These are phyloP conservation scores for Yamadazyma blattariae DNA, from an alignment of 1,139 yeast genomes.

Conservation along the genomic window DNA sequence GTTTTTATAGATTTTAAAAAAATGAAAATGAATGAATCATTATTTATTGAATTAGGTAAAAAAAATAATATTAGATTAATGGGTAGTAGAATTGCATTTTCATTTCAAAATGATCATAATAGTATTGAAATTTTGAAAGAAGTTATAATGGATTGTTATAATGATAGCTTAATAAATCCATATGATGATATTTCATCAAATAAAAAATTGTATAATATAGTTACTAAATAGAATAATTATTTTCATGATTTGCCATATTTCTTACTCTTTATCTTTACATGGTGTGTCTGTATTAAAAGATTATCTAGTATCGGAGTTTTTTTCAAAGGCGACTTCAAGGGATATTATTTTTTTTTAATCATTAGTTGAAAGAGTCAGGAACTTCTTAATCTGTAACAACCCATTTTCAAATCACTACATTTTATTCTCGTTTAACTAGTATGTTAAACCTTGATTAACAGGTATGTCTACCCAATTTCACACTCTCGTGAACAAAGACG, in stretches of 20 bases:
- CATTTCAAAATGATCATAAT: slow-evolving; percentile 35
- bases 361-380: too few species aligned
- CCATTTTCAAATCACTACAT: too few species aligned
- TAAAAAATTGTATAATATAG: slow-evolving; percentile 22
- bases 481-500: too few species aligned
- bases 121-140: slow-evolving; percentile 29
- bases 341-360: too few species aligned
- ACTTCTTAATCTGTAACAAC: too few species aligned
- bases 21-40: slow-evolving; percentile 29
- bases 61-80: slow-evolving; percentile 27
- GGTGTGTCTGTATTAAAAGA: not conserved
- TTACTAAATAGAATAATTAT: slow-evolving; percentile 41
- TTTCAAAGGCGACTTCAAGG: too few species aligned
- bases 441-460: too few species aligned
- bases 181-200: slow-evolving; percentile 12
- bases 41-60: slow-evolving; percentile 23
- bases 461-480: too few species aligned
- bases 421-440: too few species aligned
- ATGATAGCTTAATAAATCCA: slow-evolving; percentile 30
- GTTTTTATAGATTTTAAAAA: slow-evolving; percentile 38
- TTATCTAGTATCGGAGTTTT: not conserved
- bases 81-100: slow-evolving; percentile 36
- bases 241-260: too few species aligned
- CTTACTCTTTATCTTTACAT: too few species aligned
- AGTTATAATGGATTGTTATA: slow-evolving; percentile 27